Base-by-base conservation (phyloP, 495 filamentous ascomycete species). In the Amniculicola lignicola region DNA sequence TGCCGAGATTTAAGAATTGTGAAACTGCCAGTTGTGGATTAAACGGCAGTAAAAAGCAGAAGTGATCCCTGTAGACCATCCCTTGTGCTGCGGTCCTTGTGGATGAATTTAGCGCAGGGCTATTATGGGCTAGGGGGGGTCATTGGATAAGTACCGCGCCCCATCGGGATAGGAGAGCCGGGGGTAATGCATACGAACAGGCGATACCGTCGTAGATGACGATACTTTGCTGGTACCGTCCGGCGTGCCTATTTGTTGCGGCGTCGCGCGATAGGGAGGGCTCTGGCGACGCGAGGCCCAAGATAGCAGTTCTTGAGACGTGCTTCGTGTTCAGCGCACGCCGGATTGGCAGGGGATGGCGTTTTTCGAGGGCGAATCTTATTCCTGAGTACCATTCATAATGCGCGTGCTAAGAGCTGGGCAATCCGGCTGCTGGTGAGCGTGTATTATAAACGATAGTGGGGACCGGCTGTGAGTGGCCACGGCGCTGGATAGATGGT, bases 61-160 rank as follows among this genome's bases (percentile, higher is more conserved):
- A 28, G 19, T 10, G 21, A 61, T 39, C 51, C 58, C 51, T 50
- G 58, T 35, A 11, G 45, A 5, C 27, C 31, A 55, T 56, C 58
- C 58, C 58, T 61, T 61, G 58, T 45, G 27, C 36, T 48, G 41
- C 19, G n/a, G n/a, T n/a, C n/a, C n/a, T n/a, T n/a, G n/a, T 29
- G 29, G 52, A 37, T 50, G 36, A 50, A 61, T 56, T 52, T 56
- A 52, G 35, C 36, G 51, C 51, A 61, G 35, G 50, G 43, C 37
- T 57, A 43, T 49, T 49, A 50, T 39, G 22, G 43, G 33, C 21
- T 31, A 28, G 29, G 43, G 37, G 19, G 15, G 33, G 12, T 11
- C 19, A 55, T 22, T 7, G 15, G 36, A 35, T 25, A 15, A 21
- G 22, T 35, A 40, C 54, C 36, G 54, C 38, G 27, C 19, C 38